Evolutionary conservation across 2,329 filamentous ascomycete species (phyloP).

Genomic region (Pestalotiopsis sp.): DNA sequence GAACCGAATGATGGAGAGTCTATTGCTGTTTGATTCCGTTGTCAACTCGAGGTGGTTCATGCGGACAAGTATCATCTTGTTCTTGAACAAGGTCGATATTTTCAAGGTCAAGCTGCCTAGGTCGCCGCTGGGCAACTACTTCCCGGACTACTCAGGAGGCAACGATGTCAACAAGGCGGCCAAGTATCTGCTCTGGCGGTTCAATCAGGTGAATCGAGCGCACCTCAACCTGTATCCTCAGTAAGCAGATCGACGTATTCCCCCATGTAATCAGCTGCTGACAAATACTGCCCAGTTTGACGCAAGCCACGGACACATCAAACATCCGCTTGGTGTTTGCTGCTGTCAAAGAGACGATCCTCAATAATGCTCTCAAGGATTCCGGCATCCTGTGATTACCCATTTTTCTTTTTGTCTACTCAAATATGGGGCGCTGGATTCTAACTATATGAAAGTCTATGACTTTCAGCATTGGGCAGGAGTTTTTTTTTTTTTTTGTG

Average conservation of each 20-base stretch:
- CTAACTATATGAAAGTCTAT: constrained; percentile 11
- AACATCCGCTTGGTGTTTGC: constrained; percentile 98
- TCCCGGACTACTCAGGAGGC: constrained; percentile 95
- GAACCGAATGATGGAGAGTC: constrained; percentile 99
- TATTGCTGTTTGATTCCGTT: constrained; percentile 95
- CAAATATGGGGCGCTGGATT: constrained; percentile 13
- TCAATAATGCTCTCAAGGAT: constrained; percentile 97
- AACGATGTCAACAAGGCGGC: constrained; percentile 98
- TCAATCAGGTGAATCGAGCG: constrained; percentile 96
- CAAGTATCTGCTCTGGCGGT: constrained; percentile 96
- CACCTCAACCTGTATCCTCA: constrained; percentile 97
- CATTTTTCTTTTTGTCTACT: constrained; percentile 14
- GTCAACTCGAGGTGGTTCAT: constrained; percentile 99
- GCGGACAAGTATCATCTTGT: constrained; percentile 97
- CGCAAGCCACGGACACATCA: constrained; percentile 97
- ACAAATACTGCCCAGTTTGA: constrained; percentile 64
- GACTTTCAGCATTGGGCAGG: constrained; percentile 16
- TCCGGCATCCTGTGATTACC: constrained; percentile 82
- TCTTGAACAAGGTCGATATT: constrained; percentile 98
- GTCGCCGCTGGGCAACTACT: constrained; percentile 91
- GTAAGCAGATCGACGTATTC: constrained; percentile 56
- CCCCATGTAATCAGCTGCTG: not conserved
- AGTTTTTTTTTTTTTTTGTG: constrained; percentile 9
- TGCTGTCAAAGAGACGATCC: constrained; percentile 96
- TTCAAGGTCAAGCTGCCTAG: constrained; percentile 93